Evolutionary conservation across 345 rosid genomes (phyloP).

Genomic region (Hibiscus mutabilis): DNA sequence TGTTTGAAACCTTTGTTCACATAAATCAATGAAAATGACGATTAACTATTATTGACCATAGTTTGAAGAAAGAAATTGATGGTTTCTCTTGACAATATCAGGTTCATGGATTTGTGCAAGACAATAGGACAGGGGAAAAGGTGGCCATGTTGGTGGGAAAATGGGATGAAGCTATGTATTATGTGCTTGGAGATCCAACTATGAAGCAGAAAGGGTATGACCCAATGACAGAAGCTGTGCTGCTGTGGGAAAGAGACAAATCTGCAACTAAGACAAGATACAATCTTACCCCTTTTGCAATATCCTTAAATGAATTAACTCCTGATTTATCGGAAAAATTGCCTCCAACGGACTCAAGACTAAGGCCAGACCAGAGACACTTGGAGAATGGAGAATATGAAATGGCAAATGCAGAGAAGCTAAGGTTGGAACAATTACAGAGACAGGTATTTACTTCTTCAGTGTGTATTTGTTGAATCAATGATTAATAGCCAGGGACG

Average conservation of each 20-base stretch:
- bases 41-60: background rate
- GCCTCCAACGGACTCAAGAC: constrained; percentile 96
- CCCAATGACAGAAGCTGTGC: constrained; percentile 89
- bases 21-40: background rate
- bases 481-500: background rate
- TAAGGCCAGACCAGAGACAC: constrained; percentile 95
- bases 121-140: constrained; percentile 91
- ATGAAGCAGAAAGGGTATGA: constrained; percentile 92
- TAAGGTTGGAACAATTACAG: constrained; percentile 92
- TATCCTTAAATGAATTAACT: constrained; percentile 82
- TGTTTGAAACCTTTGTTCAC: background rate
- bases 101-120: constrained; percentile 99
- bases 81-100: constrained; percentile 18
- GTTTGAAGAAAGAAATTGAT: background rate
- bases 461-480: background rate
- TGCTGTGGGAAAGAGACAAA: constrained; percentile 76
- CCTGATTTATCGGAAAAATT: constrained; percentile 64
- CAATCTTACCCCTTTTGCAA: constrained; percentile 84
- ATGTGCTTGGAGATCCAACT: constrained; percentile 81
- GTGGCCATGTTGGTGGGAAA: constrained; percentile 92
- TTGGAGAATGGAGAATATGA: constrained; percentile 64
- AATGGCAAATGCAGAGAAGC: constrained; percentile 83
- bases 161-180: constrained; percentile 99
- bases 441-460: constrained; percentile 62
- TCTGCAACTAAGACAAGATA: constrained; percentile 60